Evolutionary conservation across 2,329 filamentous ascomycete species (phyloP).

Genomic region (Dryadomyces quercivorus): DNA sequence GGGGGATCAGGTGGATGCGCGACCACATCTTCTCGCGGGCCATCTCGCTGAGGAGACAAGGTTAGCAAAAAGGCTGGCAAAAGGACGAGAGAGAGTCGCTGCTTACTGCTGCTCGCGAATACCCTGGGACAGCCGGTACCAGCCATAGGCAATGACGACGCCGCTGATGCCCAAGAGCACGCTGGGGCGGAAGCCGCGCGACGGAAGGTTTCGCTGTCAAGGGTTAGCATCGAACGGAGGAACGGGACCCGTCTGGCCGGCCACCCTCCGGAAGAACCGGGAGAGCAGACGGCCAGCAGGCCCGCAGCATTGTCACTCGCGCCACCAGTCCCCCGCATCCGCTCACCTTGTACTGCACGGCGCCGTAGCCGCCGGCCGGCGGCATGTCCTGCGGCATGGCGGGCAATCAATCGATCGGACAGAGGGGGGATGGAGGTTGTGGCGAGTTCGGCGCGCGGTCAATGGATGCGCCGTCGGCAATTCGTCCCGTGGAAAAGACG

Average conservation of each 20-base stretch:
- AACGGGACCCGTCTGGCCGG: no score
- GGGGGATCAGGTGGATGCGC: slow-evolving; percentile 83
- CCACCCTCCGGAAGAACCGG: neutral
- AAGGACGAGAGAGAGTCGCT: no score
- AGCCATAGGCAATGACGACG: slow-evolving; percentile 75
- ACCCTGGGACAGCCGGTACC: slow-evolving; percentile 73
- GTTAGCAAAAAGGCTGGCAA: slow-evolving; percentile 6
- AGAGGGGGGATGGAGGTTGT: neutral
- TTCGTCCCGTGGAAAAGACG: no score
- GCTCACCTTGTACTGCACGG: slow-evolving; percentile 89
- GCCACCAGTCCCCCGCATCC: neutral
- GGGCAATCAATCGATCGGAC: slow-evolving; percentile 15
- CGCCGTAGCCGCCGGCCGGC: slow-evolving; percentile 83
- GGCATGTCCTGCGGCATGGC: slow-evolving; percentile 97
- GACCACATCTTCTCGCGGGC: slow-evolving; percentile 97
- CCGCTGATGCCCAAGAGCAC: slow-evolving; percentile 67
- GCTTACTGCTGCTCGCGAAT: slow-evolving; percentile 87
- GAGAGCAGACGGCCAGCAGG: neutral
- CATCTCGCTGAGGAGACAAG: slow-evolving; percentile 64
- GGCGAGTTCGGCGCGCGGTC: neutral
- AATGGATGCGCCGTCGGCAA: no score
- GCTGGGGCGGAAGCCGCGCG: slow-evolving; percentile 76
- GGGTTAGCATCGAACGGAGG: neutral
- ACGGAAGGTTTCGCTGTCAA: slow-evolving; percentile 74
- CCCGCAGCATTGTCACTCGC: slow-evolving; percentile 13